phyloP scores from a whole-genome alignment of 192 early-diverging fungal species.

The Coemansia sp. region DNA sequence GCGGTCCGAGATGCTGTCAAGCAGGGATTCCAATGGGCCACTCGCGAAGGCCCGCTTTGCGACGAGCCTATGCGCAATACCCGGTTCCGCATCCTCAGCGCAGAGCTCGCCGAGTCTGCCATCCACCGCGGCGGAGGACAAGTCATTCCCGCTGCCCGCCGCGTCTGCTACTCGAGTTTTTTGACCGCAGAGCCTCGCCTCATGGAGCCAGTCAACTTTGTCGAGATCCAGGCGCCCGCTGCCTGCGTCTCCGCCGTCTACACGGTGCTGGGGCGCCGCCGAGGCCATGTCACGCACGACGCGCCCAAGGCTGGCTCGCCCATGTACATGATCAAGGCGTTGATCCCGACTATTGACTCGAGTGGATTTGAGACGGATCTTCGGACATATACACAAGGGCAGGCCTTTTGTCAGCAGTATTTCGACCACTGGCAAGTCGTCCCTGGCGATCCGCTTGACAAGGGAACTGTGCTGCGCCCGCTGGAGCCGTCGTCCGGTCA shows the following conservation, averaged over 20 bases:
- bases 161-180: conserved; percentile 97
- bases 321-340: conserved; percentile 90
- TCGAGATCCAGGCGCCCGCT: conserved; percentile 96
- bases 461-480: conserved; percentile 81
- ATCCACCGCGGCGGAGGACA: conserved; percentile 96
- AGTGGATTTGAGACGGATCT: conserved; percentile 97
- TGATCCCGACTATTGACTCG: conserved; percentile 95
- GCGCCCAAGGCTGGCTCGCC: conserved; percentile 94
- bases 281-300: conserved; percentile 96
- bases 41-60: conserved; percentile 93
- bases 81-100: conserved; percentile 92
- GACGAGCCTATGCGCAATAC: conserved; percentile 98
- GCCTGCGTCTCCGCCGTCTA: conserved; percentile 96
- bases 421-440: conserved; percentile 99
- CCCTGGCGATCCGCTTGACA: conserved; percentile 96
- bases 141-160: conserved; percentile 94
- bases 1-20: conserved; percentile 83
- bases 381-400: conserved; percentile 94
- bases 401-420: conserved; percentile 96
- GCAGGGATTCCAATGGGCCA: conserved; percentile 99
- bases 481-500: conserved; percentile 71
- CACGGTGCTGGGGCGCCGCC: conserved; percentile 89
- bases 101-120: conserved; percentile 80
- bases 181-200: conserved; percentile 93
- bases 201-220: conserved; percentile 97